phyloP scores from a whole-genome alignment of 1,139 yeast species.

The Blastobotrys persicus region DNA sequence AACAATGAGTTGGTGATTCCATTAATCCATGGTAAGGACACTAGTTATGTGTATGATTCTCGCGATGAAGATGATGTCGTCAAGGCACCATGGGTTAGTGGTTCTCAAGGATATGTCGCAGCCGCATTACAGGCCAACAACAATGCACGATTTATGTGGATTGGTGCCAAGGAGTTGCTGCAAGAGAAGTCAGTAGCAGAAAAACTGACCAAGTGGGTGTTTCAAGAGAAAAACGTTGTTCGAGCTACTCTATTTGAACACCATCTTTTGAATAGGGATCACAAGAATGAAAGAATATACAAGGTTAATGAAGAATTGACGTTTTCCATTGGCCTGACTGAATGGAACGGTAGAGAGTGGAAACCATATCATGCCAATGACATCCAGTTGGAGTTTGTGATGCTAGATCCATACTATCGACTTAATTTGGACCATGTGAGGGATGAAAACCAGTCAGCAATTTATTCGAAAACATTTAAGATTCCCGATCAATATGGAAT shows the following conservation, averaged over 20 bases:
- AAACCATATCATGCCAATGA: slow-evolving; percentile 59
- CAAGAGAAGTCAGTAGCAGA: slow-evolving; percentile 40
- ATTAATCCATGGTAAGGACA: slow-evolving; percentile 61
- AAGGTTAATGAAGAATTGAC: slow-evolving; percentile 59
- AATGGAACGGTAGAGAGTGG: slow-evolving; percentile 66
- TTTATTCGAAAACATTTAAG: slow-evolving; percentile 57
- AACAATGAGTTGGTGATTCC: slow-evolving; percentile 69
- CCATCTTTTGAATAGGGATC: slow-evolving; percentile 28
- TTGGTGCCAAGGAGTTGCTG: slow-evolving; percentile 64
- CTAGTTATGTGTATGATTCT: slow-evolving; percentile 58
- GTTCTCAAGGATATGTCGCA: slow-evolving; percentile 71
- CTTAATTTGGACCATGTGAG: slow-evolving; percentile 41
- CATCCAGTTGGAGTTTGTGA: slow-evolving; percentile 77
- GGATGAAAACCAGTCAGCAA: slow-evolving; percentile 31
- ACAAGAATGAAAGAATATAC: slow-evolving; percentile 45
- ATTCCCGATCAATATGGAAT: slow-evolving; percentile 97
- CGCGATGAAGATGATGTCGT: slow-evolving; percentile 44
- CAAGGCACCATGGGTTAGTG: slow-evolving; percentile 65
- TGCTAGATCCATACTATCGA: slow-evolving; percentile 96
- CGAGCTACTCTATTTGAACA: slow-evolving; percentile 53
- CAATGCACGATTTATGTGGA: slow-evolving; percentile 80
- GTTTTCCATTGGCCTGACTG: slow-evolving; percentile 58
- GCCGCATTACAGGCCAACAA: slow-evolving; percentile 81
- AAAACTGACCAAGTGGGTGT: slow-evolving; percentile 69
- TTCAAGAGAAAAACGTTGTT: slow-evolving; percentile 66